Conservation (phyloP, 345 rosid genomes). For the Garcia nutans region DNA sequence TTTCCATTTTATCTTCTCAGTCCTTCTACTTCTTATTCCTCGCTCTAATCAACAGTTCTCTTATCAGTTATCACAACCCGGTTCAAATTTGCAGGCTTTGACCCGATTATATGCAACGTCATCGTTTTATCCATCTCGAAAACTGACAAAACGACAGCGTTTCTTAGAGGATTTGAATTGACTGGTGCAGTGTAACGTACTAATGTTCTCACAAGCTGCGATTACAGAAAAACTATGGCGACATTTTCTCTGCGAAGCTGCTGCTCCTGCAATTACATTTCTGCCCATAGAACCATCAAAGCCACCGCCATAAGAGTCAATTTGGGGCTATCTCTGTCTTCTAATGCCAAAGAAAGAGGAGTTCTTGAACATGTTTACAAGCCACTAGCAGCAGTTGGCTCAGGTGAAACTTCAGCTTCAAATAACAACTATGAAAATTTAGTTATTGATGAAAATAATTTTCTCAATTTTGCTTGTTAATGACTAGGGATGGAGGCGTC, state of each 20-base stretch:
- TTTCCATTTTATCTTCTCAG: conserved; percentile 23
- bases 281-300: background rate
- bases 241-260: background rate
- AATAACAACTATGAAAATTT: background rate
- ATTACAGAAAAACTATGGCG: conserved; percentile 1
- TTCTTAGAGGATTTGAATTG: background rate
- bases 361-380: conserved; percentile 17
- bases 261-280: background rate
- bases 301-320: background rate
- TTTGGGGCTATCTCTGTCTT: conserved; percentile 21
- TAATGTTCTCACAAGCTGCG: background rate
- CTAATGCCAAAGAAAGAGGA: conserved; percentile 7
- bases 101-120: background rate
- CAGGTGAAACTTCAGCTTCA: conserved; percentile 36
- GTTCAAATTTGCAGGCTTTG: background rate
- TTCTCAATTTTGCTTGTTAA: background rate
- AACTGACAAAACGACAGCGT: background rate
- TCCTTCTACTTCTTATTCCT: background rate
- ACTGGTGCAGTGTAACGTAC: background rate
- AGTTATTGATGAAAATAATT: background rate
- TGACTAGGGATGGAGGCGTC: conserved; percentile 49
- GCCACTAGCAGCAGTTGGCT: conserved; percentile 43
- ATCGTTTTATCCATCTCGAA: background rate
- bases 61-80: conserved; percentile 1
- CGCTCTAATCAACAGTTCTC: conserved; percentile 1